Percentiles rank a stretch among this genome's conserved stretches.
Conservation (phyloP, 495 filamentous ascomycete species). For the Geoglossum glabrum region DNA sequence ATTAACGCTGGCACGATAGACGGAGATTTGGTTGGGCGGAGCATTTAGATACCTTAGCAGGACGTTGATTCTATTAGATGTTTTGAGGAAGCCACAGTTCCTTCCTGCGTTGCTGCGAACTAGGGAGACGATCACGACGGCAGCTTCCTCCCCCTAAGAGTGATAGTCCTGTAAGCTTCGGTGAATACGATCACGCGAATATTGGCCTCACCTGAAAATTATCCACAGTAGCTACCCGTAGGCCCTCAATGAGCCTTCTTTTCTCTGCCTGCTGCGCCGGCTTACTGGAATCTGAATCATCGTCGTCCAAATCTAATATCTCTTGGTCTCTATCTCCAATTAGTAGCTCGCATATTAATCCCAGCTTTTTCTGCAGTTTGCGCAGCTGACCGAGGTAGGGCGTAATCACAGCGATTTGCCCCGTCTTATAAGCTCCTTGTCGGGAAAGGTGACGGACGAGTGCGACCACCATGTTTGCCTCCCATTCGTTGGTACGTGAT, state of each 20-base stretch:
- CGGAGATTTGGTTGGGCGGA: not conserved
- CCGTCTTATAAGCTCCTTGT: slow-evolving; percentile 41
- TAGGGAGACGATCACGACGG: slow-evolving; percentile 62
- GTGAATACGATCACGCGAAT: not conserved
- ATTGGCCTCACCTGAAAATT: slow-evolving; percentile 28
- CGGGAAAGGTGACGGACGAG: slow-evolving; percentile 53
- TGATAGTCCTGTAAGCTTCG: not conserved
- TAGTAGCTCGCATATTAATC: slow-evolving; percentile 34
- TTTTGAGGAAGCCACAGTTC: slow-evolving; percentile 53
- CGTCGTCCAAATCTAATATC: slow-evolving; percentile 33
- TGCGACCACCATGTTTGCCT: slow-evolving; percentile 42
- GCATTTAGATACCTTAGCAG: slow-evolving; percentile 27
- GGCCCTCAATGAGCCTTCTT: slow-evolving; percentile 32
- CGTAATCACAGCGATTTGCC: slow-evolving; percentile 63
- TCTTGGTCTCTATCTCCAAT: slow-evolving; percentile 48
- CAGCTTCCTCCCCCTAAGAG: slow-evolving; percentile 49
- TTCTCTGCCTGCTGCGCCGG: slow-evolving; percentile 16
- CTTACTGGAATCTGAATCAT: not conserved
- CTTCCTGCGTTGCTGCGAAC: slow-evolving; percentile 48
- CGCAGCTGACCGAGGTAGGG: slow-evolving; percentile 58
- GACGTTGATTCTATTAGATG: slow-evolving; percentile 65
- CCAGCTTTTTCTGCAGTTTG: slow-evolving; percentile 32
- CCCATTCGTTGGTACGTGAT: slow-evolving; percentile 46
- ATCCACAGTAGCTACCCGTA: slow-evolving; percentile 66
- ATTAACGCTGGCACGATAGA: not conserved